Percentiles rank a stretch among this genome's conserved stretches.
These are phyloP conservation scores for Dioscorea alata DNA, from an alignment of 106 monocot species.

Conservation along the genomic window DNA sequence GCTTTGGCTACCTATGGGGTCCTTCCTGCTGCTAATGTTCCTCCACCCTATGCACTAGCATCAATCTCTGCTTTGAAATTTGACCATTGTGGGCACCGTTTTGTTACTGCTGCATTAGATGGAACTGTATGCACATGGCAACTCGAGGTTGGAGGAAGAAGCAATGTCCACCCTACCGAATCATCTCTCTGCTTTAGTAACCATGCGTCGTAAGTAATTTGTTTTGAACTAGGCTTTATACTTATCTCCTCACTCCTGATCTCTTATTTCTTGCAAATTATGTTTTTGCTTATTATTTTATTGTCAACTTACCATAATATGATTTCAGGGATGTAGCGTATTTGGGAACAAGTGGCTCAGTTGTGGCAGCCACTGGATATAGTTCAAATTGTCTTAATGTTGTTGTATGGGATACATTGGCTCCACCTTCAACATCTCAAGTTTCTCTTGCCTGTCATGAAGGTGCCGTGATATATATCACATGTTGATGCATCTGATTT, in stretches of 20 bases:
- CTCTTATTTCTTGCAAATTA: too few relatives aligned
- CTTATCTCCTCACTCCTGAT: not conserved
- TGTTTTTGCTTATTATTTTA: not conserved
- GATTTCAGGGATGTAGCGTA: conserved; percentile 72
- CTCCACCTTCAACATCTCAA: conserved; percentile 72
- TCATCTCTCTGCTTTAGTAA: conserved; percentile 77
- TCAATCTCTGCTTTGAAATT: conserved; percentile 81
- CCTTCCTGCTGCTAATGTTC: conserved; percentile 71
- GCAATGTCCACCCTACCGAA: conserved; percentile 73
- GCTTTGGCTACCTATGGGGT: conserved; percentile 87
- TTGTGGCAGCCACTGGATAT: conserved; percentile 85
- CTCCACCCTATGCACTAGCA: conserved; percentile 73
- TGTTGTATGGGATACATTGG: conserved; percentile 91
- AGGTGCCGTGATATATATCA: conserved; percentile 39
- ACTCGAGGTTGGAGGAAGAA: conserved; percentile 86
- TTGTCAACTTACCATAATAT: not conserved
- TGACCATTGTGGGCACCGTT: conserved; percentile 82
- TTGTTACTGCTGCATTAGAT: conserved; percentile 86
- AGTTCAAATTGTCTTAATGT: conserved; percentile 70
- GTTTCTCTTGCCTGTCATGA: conserved; percentile 90
- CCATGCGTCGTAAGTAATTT: conserved; percentile 75
- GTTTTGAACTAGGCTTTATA: not conserved
- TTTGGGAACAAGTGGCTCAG: conserved; percentile 74
- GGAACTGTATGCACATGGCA: conserved; percentile 95
- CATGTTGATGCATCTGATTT: not conserved